phyloP scores from a whole-genome alignment of 441 rosid species.

The Breynia disticha region DNA sequence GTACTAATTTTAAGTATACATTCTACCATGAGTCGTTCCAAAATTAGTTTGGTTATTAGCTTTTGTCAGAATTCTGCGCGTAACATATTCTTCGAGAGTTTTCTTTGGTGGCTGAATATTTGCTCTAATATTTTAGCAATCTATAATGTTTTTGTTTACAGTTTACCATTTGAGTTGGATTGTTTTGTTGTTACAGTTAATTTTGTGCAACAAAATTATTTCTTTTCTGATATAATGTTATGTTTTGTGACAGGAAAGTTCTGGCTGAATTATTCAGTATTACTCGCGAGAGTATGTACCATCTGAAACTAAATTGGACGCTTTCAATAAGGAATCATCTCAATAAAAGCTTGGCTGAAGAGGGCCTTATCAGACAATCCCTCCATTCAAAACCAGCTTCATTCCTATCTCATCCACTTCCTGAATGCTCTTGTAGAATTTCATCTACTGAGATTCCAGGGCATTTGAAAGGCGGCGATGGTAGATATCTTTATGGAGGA shows the following conservation, averaged over 20 bases:
- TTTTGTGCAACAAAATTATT: not conserved
- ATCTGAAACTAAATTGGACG: slow-evolving; percentile 70
- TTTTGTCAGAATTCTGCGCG: no score
- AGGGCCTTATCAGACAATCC: slow-evolving; percentile 72
- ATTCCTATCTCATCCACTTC: slow-evolving; percentile 85
- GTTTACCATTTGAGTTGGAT: no score
- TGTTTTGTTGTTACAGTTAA: no score
- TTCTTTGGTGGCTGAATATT: no score
- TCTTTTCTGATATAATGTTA: not conserved
- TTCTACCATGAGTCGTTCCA: no score
- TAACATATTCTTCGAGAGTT: no score
- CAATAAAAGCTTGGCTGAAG: slow-evolving; percentile 64
- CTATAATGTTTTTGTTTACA: no score
- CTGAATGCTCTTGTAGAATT: slow-evolving; percentile 92
- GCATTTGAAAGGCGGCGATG: slow-evolving; percentile 36
- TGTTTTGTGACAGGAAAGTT: slow-evolving; percentile 48
- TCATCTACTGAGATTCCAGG: slow-evolving; percentile 29
- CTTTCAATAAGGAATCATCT: slow-evolving; percentile 61
- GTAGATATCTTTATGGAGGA: slow-evolving; percentile 54
- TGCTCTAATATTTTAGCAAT: no score
- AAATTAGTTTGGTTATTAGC: no score
- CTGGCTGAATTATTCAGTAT: slow-evolving; percentile 45
- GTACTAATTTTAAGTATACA: no score
- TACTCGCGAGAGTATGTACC: slow-evolving; percentile 63
- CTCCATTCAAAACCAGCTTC: slow-evolving; percentile 49